Percentiles rank a stretch among this genome's conserved stretches.
phyloP scores from a whole-genome alignment of 208 protist species.

The Crithidia bombi region DNA sequence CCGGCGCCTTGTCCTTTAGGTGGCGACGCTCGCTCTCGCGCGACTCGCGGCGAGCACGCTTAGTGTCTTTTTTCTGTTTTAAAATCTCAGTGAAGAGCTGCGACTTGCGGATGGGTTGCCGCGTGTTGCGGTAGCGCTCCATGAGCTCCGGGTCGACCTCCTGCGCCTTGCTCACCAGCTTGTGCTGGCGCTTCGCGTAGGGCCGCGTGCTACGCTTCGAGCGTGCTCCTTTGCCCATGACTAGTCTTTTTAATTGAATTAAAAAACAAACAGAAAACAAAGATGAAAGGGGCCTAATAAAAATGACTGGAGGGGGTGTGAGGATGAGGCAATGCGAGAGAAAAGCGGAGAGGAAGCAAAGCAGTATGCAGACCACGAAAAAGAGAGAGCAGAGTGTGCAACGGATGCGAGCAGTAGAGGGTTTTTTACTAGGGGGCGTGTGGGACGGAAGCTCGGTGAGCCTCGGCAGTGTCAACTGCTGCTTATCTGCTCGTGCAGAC shows the following conservation, averaged over 20 bases:
- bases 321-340: neutral
- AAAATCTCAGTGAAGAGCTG: conserved; percentile 86
- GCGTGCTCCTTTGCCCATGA: conserved; percentile 83
- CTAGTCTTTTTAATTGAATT: neutral
- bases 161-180: conserved; percentile 45
- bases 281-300: too few relatives aligned
- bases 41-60: conserved; percentile 80
- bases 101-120: conserved; percentile 83
- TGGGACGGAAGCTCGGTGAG: too few relatives aligned
- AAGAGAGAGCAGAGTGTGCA: too few relatives aligned
- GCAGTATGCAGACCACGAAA: too few relatives aligned
- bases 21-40: conserved; percentile 76
- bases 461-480: too few relatives aligned
- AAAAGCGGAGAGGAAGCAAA: neutral
- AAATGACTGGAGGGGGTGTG: too few relatives aligned
- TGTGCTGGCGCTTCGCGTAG: conserved; percentile 40
- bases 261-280: neutral
- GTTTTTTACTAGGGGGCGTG: too few relatives aligned
- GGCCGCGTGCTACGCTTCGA: conserved; percentile 62
- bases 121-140: conserved; percentile 84
- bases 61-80: conserved; percentile 91
- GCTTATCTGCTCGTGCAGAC: too few relatives aligned
- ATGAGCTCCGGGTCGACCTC: conserved; percentile 79
- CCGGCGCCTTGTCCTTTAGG: conserved; percentile 76
- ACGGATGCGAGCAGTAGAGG: too few relatives aligned